Evolutionary conservation across 2,329 filamentous ascomycete genomes (phyloP), one percentile per base, ranked within the genome.

Genomic region (Aspergillus oerlinghausenensis): DNA sequence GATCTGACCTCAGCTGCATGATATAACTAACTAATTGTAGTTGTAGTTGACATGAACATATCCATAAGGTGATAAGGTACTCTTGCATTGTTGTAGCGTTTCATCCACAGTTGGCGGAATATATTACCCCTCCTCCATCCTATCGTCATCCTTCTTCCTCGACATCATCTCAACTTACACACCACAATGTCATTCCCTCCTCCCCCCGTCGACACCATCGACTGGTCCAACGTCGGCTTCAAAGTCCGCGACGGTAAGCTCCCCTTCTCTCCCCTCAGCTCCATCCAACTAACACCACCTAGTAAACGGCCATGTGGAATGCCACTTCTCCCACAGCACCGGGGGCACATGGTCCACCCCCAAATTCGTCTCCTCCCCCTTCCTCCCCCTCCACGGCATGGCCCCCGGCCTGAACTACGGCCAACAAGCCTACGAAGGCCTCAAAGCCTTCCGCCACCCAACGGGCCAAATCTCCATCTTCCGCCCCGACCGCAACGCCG

Each of bases 391-490:
- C 70, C 93, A 97, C 76, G 94, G 93, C 74, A 94, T 99, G 90
- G 88, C 92, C 0, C 92, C 94, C 0, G 93, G 86, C 47, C 84
- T 97, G 63, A 99, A 99, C 82, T 99, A 99, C 75, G 92, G 93
- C 57, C 92, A 96, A 72, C 94, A 97, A 79, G 93, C 91, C 67
- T 99, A 96, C 80, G 94, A 99, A 74, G 94, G 94, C n/a, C 86
- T 97, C 73, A 97, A 97, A 77, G 92, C 93, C 55, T 97, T 97
- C 83, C 91, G 93, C 61, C 70, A 73, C 55, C 79, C 82, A 56
- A 84, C 88, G 73, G 72, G 80, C 58, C 76, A 77, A 58, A 92
- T 97, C 77, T 85, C 86, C 71, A 84, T 97, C 73, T 97, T 97
- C 84, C 88, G 93, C 4, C 90, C 93, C 0, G 82, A 87, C 68